Evolutionary conservation across 169 alveolate species (phyloP), one percentile per base, ranked within the genome.

Genomic region (Cystoisospora suis): DNA sequence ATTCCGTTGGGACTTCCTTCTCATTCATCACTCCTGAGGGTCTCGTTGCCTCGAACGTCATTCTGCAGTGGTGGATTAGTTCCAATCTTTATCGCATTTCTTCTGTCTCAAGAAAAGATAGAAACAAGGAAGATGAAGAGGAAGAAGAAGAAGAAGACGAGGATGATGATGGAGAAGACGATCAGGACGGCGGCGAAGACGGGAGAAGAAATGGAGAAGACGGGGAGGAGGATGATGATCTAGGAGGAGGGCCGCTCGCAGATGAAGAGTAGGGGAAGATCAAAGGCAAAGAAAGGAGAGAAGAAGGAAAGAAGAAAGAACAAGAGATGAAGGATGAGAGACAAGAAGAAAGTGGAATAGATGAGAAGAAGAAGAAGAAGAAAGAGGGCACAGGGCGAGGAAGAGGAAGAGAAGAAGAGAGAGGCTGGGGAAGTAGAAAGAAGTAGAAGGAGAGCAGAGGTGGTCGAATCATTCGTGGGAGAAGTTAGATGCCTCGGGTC

Each of bases 61-160:
- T 72, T 17, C 53, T 72, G 32, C 83, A 72, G 83, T 72, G 83
- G 83, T 72, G 83, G 83, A 15, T 72, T 20, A 40, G 38, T 38
- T 29, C 83, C 3, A 17, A 40, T n/a, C 47, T 36, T 20, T 72
- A 72, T 56, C 53, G 56, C 56, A 72, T 56, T 6, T 38, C n/a
- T n/a, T n/a, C n/a, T n/a, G n/a, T n/a, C n/a, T n/a, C n/a, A n/a
- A n/a, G n/a, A n/a, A n/a, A n/a, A n/a, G n/a, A n/a, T n/a, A n/a
- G n/a, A n/a, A n/a, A 65, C 40, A 44, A 65, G 77, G 23, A 36
- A 12, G 77, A 7, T 36, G 42, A 49, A 20, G 61, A 49, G n/a
- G n/a, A 12, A 20, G 20, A 1, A 36, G 77, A 1, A n/a, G 77
- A 65, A 15, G 44, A 65, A 9, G 38, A 17, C 40, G 3, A 27